These are phyloP conservation scores for Carex scoparia DNA, from an alignment of 176 grass and related monocot species.

Conservation along the genomic window DNA sequence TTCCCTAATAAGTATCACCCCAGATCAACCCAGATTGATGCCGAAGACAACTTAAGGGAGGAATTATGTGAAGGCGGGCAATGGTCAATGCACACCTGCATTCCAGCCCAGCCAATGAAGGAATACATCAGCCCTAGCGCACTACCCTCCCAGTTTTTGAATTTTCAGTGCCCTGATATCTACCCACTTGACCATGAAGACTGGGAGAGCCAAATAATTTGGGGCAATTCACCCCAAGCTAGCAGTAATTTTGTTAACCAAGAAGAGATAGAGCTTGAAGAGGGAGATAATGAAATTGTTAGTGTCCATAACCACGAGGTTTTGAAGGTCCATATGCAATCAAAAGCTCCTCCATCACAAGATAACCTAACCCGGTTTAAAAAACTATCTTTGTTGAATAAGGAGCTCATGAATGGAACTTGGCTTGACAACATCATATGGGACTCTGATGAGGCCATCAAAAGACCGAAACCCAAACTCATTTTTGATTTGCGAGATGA, in stretches of 20 bases:
- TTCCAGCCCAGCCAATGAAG: constrained; percentile 91
- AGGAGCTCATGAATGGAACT: constrained; percentile 70
- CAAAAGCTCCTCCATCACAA: constrained; percentile 1
- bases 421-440: constrained; percentile 92
- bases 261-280: constrained; percentile 58
- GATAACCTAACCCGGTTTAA: constrained; percentile 35
- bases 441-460: constrained; percentile 43
- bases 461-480: constrained; percentile 65
- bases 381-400: constrained; percentile 64
- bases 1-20: constrained; percentile 47
- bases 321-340: constrained; percentile 8
- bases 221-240: constrained; percentile 78
- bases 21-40: constrained; percentile 34
- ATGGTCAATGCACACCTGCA: constrained; percentile 35
- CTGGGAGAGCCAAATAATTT: constrained; percentile 91
- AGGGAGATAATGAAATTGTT: constrained; percentile 30
- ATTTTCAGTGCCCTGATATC: constrained; percentile 56
- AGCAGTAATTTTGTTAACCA: constrained; percentile 39
- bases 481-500: constrained; percentile 95
- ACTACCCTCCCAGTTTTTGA: constrained; percentile 34
- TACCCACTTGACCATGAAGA: constrained; percentile 86
- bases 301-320: constrained; percentile 31
- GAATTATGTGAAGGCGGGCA: constrained; percentile 39
- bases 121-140: constrained; percentile 29
- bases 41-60: constrained; percentile 53